A percentile compares a stretch with the other conserved stretches of the same genome.
Conservation (phyloP, 2,329 filamentous ascomycete species). For the Parastagonospora nodorum region DNA sequence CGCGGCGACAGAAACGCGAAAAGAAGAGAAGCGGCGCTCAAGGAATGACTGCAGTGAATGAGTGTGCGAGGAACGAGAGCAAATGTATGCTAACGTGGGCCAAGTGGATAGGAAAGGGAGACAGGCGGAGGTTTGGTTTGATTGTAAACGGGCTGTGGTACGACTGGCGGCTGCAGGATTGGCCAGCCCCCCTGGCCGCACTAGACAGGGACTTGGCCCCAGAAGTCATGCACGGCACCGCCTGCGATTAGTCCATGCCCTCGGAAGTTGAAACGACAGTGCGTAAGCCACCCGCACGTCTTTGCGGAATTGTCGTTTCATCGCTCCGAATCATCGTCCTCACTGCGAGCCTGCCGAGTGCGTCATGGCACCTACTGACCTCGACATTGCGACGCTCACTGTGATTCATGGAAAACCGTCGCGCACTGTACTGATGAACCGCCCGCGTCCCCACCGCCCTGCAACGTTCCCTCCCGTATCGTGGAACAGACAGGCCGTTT, state of each 20-base stretch:
- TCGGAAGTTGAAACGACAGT: conserved; percentile 22
- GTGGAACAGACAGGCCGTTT: not conserved
- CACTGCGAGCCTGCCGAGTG: conserved; percentile 5
- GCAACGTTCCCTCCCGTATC: not conserved
- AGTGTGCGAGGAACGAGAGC: conserved; percentile 20
- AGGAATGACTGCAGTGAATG: conserved; percentile 39
- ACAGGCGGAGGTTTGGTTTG: conserved; percentile 18
- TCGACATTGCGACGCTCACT: conserved; percentile 2
- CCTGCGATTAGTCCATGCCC: conserved; percentile 12
- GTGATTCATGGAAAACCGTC: not conserved
- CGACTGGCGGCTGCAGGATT: conserved; percentile 17
- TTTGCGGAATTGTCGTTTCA: conserved; percentile 24
- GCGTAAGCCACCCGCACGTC: conserved; percentile 19
- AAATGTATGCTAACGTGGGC: conserved; percentile 19
- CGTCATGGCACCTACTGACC: conserved; percentile 13
- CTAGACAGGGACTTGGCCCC: conserved; percentile 8
- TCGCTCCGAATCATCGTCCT: conserved; percentile 21
- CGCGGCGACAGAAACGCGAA: conserved; percentile 19
- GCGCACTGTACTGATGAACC: not conserved
- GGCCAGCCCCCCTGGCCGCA: conserved; percentile 16
- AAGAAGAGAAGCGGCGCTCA: conserved; percentile 31
- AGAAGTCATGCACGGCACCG: conserved; percentile 15
- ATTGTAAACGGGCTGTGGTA: conserved; percentile 19
- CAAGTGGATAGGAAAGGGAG: conserved; percentile 23
- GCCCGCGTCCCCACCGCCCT: not conserved